Evolutionary conservation across 805 yeast genomes (phyloP).

Genomic region (Barnettozyma wickerhamii): DNA sequence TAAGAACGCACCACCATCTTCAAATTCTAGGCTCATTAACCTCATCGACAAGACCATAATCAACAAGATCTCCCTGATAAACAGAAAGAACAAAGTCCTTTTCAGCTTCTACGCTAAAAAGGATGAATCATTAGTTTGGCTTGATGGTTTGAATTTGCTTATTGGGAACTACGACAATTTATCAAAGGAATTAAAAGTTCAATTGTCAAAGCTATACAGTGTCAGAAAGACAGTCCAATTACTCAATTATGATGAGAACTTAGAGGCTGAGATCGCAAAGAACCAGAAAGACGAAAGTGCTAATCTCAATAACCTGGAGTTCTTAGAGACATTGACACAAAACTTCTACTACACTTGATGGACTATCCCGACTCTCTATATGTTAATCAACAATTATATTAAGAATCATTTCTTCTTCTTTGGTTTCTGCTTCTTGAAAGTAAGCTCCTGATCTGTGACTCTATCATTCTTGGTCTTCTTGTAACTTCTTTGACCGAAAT

Average conservation of each 20-base stretch:
- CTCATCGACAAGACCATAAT: constrained; percentile 54
- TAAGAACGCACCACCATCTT: constrained; percentile 32
- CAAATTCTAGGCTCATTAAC: constrained; percentile 43
- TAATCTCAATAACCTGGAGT: constrained; percentile 5
- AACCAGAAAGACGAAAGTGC: not conserved
- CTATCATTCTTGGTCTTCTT: constrained; percentile 81
- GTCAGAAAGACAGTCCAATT: constrained; percentile 48
- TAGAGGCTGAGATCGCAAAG: not conserved
- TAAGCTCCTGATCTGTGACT: constrained; percentile 41
- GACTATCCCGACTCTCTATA: no score
- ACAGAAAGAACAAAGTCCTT: constrained; percentile 36
- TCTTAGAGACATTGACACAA: constrained; percentile 16
- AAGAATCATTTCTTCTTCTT: constrained; percentile 11
- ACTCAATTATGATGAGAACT: constrained; percentile 28
- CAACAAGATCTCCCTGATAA: constrained; percentile 50
- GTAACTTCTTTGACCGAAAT: constrained; percentile 48
- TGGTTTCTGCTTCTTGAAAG: constrained; percentile 23
- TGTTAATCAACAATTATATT: not conserved
- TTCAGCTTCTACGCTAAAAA: constrained; percentile 67
- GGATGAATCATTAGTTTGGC: constrained; percentile 67
- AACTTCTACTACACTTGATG: constrained; percentile 22
- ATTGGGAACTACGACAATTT: constrained; percentile 32
- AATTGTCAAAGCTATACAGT: constrained; percentile 39
- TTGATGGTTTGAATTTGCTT: constrained; percentile 66
- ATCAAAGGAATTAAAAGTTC: constrained; percentile 41